phyloP scores from a whole-genome alignment of 441 rosid genomes.

The Populus hybrid region DNA sequence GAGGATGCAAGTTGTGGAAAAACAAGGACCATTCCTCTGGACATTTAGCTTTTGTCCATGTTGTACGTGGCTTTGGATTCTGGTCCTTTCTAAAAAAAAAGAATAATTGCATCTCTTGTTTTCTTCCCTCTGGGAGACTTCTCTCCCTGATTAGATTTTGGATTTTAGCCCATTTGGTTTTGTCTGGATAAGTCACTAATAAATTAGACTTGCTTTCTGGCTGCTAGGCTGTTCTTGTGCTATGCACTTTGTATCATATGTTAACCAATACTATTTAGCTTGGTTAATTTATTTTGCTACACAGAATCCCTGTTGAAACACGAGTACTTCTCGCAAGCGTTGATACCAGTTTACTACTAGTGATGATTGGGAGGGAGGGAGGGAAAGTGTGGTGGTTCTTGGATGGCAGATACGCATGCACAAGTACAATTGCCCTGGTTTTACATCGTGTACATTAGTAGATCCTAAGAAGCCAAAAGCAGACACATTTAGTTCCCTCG shows the following conservation, averaged over 20 bases:
- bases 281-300: no score
- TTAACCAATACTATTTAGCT: no score
- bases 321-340: no score
- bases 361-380: neutral
- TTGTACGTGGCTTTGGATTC: no score
- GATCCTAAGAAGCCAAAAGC: no score
- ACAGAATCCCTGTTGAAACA: no score
- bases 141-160: neutral
- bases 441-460: slow-evolving; percentile 10
- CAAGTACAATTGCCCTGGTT: slow-evolving; percentile 23
- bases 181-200: no score
- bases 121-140: neutral
- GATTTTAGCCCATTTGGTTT: neutral
- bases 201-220: no score
- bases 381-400: slow-evolving; percentile 16
- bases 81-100: neutral
- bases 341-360: neutral
- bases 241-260: no score
- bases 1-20: no score
- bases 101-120: neutral
- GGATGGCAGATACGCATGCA: slow-evolving; percentile 27
- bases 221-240: neutral
- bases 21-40: neutral
- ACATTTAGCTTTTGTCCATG: neutral
- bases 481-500: slow-evolving; percentile 18